These are phyloP conservation scores for Phyllosticta ampelicida DNA, from an alignment of 2,329 filamentous ascomycete species.

Conservation along the genomic window DNA sequence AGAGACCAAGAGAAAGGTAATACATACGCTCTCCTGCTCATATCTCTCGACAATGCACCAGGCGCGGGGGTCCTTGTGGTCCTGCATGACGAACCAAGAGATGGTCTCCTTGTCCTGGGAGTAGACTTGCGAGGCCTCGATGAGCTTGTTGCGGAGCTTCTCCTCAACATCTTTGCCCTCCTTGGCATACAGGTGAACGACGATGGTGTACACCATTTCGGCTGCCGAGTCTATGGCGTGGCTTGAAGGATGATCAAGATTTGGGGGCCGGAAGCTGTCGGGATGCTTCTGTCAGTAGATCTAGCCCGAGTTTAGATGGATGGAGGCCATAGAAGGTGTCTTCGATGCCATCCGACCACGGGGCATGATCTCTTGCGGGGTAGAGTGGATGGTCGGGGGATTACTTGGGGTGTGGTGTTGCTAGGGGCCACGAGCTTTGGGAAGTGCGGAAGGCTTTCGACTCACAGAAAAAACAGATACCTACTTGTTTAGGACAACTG, in stretches of 20 bases:
- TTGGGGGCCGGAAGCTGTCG: not conserved
- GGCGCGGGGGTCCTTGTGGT: slow-evolving; percentile 53
- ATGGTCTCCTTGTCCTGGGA: slow-evolving; percentile 59
- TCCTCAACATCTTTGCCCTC: slow-evolving; percentile 51
- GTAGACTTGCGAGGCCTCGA: slow-evolving; percentile 64
- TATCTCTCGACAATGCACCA: slow-evolving; percentile 71
- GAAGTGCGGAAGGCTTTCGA: no score
- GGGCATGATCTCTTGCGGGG: no score
- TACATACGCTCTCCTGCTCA: slow-evolving; percentile 50
- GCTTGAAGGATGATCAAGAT: not conserved
- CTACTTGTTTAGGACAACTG: not conserved
- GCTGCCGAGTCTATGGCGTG: not conserved
- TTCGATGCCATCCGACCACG: no score
- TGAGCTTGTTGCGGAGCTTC: slow-evolving; percentile 60
- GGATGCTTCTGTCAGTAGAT: no score
- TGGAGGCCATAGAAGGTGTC: no score
- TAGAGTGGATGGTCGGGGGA: no score
- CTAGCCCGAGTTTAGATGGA: no score
- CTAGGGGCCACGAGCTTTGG: no score
- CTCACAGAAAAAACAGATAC: no score
- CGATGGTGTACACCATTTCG: slow-evolving; percentile 58
- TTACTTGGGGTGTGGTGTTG: no score
- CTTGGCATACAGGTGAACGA: slow-evolving; percentile 61
- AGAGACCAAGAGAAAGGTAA: not conserved
- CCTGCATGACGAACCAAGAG: slow-evolving; percentile 70